A percentile compares a stretch with the other conserved stretches of the same genome.
Conservation (phyloP, 768 basidiomycete genomes). For the Phylloporus sp. region DNA sequence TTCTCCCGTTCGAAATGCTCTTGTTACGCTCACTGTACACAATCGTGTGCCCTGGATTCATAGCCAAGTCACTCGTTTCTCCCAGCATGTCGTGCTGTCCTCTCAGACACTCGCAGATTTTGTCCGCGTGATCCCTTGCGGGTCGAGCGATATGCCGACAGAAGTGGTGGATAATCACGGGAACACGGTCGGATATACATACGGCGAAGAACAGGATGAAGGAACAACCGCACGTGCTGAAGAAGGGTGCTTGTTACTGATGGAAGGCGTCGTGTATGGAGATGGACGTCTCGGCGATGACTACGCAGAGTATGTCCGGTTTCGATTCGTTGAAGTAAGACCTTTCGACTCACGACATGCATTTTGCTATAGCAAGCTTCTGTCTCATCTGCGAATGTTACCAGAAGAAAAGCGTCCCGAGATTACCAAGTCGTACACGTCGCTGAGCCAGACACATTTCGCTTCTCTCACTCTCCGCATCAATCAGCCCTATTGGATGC, state of each 20-base stretch:
- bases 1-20: constrained; percentile 31
- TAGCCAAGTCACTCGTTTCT: constrained; percentile 53
- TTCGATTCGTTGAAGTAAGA: not conserved
- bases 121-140: constrained; percentile 54
- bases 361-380: constrained; percentile 40
- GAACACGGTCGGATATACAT: constrained; percentile 31
- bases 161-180: constrained; percentile 36
- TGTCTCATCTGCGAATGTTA: constrained; percentile 35
- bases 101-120: constrained; percentile 69
- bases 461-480: constrained; percentile 54
- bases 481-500: constrained; percentile 75
- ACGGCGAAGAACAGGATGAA: constrained; percentile 8
- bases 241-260: constrained; percentile 49
- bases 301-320: constrained; percentile 49
- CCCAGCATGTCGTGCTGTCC: constrained; percentile 65
- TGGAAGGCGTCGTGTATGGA: constrained; percentile 58
- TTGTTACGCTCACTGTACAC: constrained; percentile 59
- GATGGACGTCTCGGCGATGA: constrained; percentile 44
- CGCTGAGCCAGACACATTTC: constrained; percentile 47
- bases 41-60: constrained; percentile 58
- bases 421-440: constrained; percentile 37
- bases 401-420: constrained; percentile 27
- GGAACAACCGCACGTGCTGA: constrained; percentile 3
- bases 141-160: constrained; percentile 47
- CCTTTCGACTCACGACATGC: not conserved